Evolutionary conservation across 108 stramenopile genomes (phyloP).

Genomic region (Nitzschia sp.): DNA sequence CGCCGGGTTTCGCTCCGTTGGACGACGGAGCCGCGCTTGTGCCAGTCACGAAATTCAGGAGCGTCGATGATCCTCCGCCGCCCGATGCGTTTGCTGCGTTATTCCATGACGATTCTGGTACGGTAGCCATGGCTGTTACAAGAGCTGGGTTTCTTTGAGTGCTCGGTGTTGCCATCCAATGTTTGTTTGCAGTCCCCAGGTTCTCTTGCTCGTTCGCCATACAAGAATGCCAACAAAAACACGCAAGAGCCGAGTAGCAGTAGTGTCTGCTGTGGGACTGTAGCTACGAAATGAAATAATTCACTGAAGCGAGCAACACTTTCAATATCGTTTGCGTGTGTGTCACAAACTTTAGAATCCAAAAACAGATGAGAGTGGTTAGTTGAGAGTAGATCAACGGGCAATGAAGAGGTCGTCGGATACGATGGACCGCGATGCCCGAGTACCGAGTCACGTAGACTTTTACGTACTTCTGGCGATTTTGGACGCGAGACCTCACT

Average conservation of each 20-base stretch:
- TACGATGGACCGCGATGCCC: not conserved
- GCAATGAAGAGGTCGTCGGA: not conserved
- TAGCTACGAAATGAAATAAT: too few species aligned
- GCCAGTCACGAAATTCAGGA: constrained; percentile 44
- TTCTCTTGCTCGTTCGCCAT: constrained; percentile 15
- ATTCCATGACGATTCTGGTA: constrained; percentile 28
- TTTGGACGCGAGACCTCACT: not conserved
- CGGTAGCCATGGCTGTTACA: constrained; percentile 30
- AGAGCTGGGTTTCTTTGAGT: not conserved
- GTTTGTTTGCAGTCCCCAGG: constrained; percentile 15
- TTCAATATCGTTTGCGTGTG: not conserved
- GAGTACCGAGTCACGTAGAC: not conserved
- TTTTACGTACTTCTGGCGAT: not conserved
- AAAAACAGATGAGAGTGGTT: not conserved
- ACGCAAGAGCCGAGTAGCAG: too few species aligned
- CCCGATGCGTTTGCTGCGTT: constrained; percentile 15
- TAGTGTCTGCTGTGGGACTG: too few species aligned
- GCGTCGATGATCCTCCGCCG: constrained; percentile 9
- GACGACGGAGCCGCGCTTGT: constrained; percentile 1
- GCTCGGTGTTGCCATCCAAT: constrained; percentile 7
- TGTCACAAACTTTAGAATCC: not conserved
- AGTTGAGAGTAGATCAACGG: not conserved
- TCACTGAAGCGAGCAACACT: too few species aligned
- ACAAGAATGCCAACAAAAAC: constrained; percentile 8
- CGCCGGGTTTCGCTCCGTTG: constrained; percentile 8